A percentile compares a stretch with the other conserved stretches of the same genome.
phyloP scores from a whole-genome alignment of 768 basidiomycete genomes.

The Sporobolomyces phaffii region DNA sequence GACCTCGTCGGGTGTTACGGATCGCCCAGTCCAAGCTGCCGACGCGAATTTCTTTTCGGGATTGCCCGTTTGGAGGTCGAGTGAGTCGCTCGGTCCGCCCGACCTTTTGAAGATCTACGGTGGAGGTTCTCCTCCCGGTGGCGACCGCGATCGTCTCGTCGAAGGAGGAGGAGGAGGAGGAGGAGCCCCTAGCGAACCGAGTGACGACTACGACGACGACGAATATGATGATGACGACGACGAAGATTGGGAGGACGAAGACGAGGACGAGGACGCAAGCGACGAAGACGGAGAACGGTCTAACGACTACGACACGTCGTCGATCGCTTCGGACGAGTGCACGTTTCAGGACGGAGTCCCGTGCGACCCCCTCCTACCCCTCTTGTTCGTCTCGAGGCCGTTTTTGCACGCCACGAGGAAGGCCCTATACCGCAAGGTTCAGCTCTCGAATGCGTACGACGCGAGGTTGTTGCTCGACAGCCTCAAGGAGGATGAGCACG shows the following conservation, averaged over 20 bases:
- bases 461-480: conserved; percentile 24
- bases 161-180: not conserved
- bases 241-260: conserved; percentile 6
- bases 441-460: conserved; percentile 1
- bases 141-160: too few species aligned
- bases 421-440: conserved; percentile 26
- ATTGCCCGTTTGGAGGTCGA: too few species aligned
- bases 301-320: not conserved
- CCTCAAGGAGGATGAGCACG: conserved; percentile 4
- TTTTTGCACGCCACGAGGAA: conserved; percentile 39
- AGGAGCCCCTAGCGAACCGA: not conserved
- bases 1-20: too few species aligned
- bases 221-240: conserved; percentile 12
- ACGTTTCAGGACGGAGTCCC: conserved; percentile 41
- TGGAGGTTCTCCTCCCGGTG: too few species aligned
- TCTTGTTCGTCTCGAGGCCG: conserved; percentile 35
- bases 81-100: too few species aligned
- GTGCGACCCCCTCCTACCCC: conserved; percentile 36
- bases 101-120: too few species aligned
- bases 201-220: not conserved
- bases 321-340: conserved; percentile 1
- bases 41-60: too few species aligned
- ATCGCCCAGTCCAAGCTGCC: too few species aligned
- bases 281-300: conserved; percentile 1
- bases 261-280: conserved; percentile 4